Percentiles rank a stretch among this genome's conserved stretches.
These are phyloP conservation scores for Ogataea degrootiae DNA, from an alignment of 805 yeast genomes.

Conservation along the genomic window DNA sequence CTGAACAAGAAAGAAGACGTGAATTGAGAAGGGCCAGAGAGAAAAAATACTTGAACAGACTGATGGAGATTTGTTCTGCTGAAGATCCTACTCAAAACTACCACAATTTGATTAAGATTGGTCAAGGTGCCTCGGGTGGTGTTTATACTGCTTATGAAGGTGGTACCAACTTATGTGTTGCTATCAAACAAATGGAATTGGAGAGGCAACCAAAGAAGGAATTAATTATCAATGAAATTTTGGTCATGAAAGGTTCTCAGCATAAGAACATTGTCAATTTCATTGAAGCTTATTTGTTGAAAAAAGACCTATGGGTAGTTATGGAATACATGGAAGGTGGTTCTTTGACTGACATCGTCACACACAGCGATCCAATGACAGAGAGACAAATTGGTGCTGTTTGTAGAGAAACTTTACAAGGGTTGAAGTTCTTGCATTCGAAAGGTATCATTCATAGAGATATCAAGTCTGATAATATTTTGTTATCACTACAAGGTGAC, in stretches of 20 bases:
- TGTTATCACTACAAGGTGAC: slow-evolving; percentile 77
- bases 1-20: slow-evolving; percentile 60
- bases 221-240: slow-evolving; percentile 86
- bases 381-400: slow-evolving; percentile 96
- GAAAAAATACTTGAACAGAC: slow-evolving; percentile 63
- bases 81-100: slow-evolving; percentile 79
- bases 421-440: slow-evolving; percentile 81
- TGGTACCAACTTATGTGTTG: slow-evolving; percentile 59
- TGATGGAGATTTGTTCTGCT: slow-evolving; percentile 71
- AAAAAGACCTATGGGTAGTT: slow-evolving; percentile 88
- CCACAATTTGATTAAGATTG: slow-evolving; percentile 72
- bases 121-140: slow-evolving; percentile 98
- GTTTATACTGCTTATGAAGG: slow-evolving; percentile 82
- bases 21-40: slow-evolving; percentile 75
- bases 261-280: slow-evolving; percentile 94
- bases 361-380: slow-evolving; percentile 70
- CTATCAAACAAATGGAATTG: slow-evolving; percentile 93
- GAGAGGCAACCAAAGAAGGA: slow-evolving; percentile 96
- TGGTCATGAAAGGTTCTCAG: slow-evolving; percentile 89
- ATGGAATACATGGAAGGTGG: slow-evolving; percentile 99
- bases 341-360: slow-evolving; percentile 89
- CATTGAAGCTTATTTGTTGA: slow-evolving; percentile 74
- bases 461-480: slow-evolving; percentile 90
- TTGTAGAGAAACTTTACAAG: slow-evolving; percentile 83
- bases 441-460: slow-evolving; percentile 95